Percentiles rank a stretch among this genome's conserved stretches.
phyloP scores from a whole-genome alignment of 352 stramenopile genomes.

The Pythium vanterpoolii region DNA sequence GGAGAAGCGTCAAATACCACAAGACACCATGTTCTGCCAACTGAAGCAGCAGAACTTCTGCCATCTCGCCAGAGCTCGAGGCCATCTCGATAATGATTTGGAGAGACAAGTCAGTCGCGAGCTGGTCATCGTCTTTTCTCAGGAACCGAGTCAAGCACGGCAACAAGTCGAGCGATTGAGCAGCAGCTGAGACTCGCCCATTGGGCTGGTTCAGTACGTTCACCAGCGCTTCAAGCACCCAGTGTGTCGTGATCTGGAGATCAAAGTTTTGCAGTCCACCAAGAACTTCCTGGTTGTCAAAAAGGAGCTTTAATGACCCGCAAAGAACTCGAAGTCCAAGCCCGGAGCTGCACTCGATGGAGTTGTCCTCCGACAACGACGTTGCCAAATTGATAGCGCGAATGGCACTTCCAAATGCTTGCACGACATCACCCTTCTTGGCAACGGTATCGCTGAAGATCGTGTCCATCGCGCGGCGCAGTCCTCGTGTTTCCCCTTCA shows the following conservation, averaged over 20 bases:
- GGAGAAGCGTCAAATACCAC: constrained; percentile 80
- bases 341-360: constrained; percentile 64
- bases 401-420: constrained; percentile 70
- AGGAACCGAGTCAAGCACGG: constrained; percentile 78
- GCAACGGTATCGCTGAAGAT: constrained; percentile 46
- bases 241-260: constrained; percentile 71
- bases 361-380: constrained; percentile 72
- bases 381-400: constrained; percentile 76
- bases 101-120: constrained; percentile 73
- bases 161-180: constrained; percentile 78
- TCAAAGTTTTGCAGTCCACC: constrained; percentile 51
- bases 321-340: constrained; percentile 73
- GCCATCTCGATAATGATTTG: constrained; percentile 85
- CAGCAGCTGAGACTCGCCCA: constrained; percentile 71
- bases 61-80: constrained; percentile 72
- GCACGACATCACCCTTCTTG: constrained; percentile 60
- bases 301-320: constrained; percentile 68
- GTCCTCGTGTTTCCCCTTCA: constrained; percentile 39
- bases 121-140: constrained; percentile 55
- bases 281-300: constrained; percentile 68
- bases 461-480: constrained; percentile 32
- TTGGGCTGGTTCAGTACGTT: constrained; percentile 81
- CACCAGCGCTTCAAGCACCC: constrained; percentile 76
- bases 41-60: constrained; percentile 74
- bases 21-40: constrained; percentile 78